Percentiles rank a stretch among this genome's conserved stretches.
phyloP scores from a whole-genome alignment of 2,329 filamentous ascomycete genomes.

The Sporothrix globosa region DNA sequence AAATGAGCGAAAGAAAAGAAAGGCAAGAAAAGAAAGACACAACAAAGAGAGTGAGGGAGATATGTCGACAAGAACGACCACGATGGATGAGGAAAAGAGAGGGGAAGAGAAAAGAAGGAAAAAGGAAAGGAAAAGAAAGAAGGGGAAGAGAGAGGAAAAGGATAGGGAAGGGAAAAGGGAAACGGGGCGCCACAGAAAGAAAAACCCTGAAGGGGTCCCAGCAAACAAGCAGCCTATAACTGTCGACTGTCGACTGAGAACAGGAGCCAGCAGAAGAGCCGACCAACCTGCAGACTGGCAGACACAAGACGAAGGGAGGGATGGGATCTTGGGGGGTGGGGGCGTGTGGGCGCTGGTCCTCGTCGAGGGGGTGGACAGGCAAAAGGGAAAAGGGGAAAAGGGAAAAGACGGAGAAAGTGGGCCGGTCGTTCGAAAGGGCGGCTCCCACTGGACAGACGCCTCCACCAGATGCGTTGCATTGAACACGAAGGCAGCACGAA shows the following conservation, averaged over 20 bases:
- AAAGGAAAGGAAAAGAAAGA: slow-evolving; percentile 34
- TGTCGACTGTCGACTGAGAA: background rate
- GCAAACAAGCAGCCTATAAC: background rate
- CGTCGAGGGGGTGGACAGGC: slow-evolving; percentile 32
- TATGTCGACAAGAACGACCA: slow-evolving; percentile 38
- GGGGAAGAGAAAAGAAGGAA: slow-evolving; percentile 44
- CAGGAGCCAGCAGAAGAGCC: slow-evolving; percentile 4
- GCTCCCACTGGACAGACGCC: slow-evolving; percentile 24
- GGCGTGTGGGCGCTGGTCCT: slow-evolving; percentile 30
- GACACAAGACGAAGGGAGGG: slow-evolving; percentile 32
- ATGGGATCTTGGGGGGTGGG: slow-evolving; percentile 32
- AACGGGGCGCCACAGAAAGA: slow-evolving; percentile 29
- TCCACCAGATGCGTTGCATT: slow-evolving; percentile 18
- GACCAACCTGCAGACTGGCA: slow-evolving; percentile 7
- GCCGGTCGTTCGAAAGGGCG: slow-evolving; percentile 32
- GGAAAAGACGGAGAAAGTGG: slow-evolving; percentile 35
- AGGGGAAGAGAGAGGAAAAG: slow-evolving; percentile 25
- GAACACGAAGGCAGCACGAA: background rate
- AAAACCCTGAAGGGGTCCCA: slow-evolving; percentile 27
- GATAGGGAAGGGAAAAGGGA: slow-evolving; percentile 23
- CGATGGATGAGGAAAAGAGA: slow-evolving; percentile 39
- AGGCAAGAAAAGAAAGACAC: slow-evolving; percentile 44
- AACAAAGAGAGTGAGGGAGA: slow-evolving; percentile 48
- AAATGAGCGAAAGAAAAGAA: slow-evolving; percentile 44
- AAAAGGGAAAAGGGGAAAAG: slow-evolving; percentile 31